Base-by-base conservation (phyloP, 1,284 basidiomycete species). In the Naganishia albida region DNA sequence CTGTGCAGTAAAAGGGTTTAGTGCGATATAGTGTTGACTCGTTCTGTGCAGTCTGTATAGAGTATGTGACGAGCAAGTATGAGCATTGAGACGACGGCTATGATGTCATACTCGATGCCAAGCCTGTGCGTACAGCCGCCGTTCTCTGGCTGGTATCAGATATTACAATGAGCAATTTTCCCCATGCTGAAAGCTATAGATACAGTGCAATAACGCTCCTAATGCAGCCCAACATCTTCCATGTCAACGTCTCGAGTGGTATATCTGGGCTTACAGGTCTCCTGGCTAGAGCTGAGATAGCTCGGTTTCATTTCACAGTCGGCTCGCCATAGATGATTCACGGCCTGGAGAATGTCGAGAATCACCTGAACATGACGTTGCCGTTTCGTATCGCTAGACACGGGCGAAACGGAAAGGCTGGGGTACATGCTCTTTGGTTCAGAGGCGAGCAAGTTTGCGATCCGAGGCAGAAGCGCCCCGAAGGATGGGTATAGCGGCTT, bases 401-500 rank as follows among this genome's bases (percentile, higher is more conserved):
- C 30, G 2, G 57, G 46, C 30, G 57, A 49, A 15, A 46, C 15
- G 13, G 57, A 50, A 1, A 20, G n/a, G 16, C 34, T 40, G 16
- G 46, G 46, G 39, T 60, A 50, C 38, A 40, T 23, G 38, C 57
- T 50, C 23, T 16, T 39, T 0, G 30, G 34, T 16, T 60, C 46
- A n/a, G 46, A 23, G 34, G 34, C 30, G 20, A 60, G 48, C 30
- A 60, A 20, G 38, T 42, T 60, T 28, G 57, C 57, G 15, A 60
- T 46, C 8, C 57, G 34, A 4, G 57, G 57, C 7, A 60, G 34
- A n/a, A 60, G 46, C 30, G 57, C 46, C 23, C 46, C 49, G 23
- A 60, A 60, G 34, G 57, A 60, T 7, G 57, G 57, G 39, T 60
- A 60, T 8, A 60, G 43, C 23, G 57, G 57, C 39, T 60, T 60